Percentiles rank a stretch among this genome's conserved stretches.
Evolutionary conservation across 208 protist species (phyloP).

Genomic region (Leishmania arabica): DNA sequence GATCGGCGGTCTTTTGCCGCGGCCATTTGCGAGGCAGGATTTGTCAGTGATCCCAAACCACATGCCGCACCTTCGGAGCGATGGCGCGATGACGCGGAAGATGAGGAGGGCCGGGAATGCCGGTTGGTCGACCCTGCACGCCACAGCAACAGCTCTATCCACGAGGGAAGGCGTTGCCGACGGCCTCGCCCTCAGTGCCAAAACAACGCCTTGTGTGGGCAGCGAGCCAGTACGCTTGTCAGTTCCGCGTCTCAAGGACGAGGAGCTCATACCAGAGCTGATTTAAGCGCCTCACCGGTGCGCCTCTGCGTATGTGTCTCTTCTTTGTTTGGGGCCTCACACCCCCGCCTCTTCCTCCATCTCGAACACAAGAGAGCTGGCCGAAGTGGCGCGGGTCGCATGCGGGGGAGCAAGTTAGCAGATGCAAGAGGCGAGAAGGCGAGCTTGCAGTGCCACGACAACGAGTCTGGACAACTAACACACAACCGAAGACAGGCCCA

Average conservation of each 20-base stretch:
- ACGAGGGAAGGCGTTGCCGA: neutral
- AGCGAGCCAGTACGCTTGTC: neutral
- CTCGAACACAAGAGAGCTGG: neutral
- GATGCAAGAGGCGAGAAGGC: neutral
- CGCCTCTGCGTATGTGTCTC: neutral
- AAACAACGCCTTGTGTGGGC: neutral
- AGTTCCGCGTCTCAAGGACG: conserved; percentile 56
- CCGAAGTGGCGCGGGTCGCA: neutral
- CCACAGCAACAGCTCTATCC: neutral
- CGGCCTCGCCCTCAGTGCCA: neutral
- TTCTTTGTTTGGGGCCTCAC: neutral
- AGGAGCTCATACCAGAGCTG: conserved; percentile 58
- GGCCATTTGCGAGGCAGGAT: conserved; percentile 41
- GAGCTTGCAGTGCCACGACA: neutral
- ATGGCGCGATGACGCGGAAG: conserved; percentile 26
- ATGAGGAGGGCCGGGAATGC: neutral
- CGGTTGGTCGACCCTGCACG: neutral
- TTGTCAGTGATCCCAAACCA: conserved; percentile 51
- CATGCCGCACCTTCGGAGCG: conserved; percentile 63
- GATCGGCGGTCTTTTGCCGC: conserved; percentile 72
- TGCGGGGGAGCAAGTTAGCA: neutral
- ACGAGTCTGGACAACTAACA: neutral
- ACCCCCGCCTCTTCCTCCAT: neutral
- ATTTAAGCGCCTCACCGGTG: conserved; percentile 23
- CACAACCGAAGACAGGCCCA: neutral